These are phyloP conservation scores for Clausena lansium DNA, from an alignment of 345 rosid genomes.

Conservation along the genomic window DNA sequence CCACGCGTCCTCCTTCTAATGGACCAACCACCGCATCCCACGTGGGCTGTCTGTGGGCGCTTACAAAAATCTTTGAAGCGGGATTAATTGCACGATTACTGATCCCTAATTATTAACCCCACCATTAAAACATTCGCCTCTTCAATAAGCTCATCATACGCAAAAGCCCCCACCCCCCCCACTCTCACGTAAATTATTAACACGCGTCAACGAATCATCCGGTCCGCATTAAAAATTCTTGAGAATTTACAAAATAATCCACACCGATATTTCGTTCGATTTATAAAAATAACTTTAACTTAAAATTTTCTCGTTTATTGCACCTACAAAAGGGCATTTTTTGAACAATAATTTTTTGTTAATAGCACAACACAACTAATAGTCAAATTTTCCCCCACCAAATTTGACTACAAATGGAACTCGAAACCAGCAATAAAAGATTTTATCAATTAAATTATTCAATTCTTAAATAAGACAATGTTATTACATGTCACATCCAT, in stretches of 20 bases:
- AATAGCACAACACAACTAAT: too few species aligned
- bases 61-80: background rate
- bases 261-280: too few species aligned
- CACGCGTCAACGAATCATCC: background rate
- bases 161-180: background rate
- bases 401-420: too few species aligned
- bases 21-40: background rate
- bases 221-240: background rate
- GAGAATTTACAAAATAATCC: background rate
- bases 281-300: too few species aligned
- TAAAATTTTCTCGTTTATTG: too few species aligned
- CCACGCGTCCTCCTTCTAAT: background rate
- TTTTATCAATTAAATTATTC: too few species aligned
- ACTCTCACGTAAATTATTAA: background rate
- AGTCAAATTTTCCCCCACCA: too few species aligned
- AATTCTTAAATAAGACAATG: too few species aligned
- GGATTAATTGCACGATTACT: background rate
- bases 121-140: conserved; percentile 2
- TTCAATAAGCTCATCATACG: background rate
- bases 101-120: background rate
- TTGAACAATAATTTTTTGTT: too few species aligned
- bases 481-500: too few species aligned
- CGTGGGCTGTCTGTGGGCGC: conserved; percentile 1
- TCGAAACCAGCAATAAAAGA: too few species aligned
- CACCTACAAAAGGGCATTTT: too few species aligned